Base-by-base conservation (phyloP, 495 filamentous ascomycete species). In the Baudoinia panamericana region DNA sequence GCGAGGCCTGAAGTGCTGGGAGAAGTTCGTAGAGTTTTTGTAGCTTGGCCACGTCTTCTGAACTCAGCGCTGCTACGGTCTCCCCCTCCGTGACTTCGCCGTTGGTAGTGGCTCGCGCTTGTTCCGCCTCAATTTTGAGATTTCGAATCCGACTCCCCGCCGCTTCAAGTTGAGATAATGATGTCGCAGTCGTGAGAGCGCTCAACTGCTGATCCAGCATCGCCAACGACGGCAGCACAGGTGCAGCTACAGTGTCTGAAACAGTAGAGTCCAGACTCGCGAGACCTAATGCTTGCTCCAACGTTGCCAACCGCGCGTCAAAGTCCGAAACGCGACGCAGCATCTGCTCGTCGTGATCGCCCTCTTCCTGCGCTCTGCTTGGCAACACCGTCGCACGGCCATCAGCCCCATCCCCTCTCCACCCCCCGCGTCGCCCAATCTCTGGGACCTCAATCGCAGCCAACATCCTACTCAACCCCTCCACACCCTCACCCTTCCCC, bases 271-370 rank as follows among this genome's bases (percentile, higher is more conserved):
- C 68, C 5, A 76, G 69, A 10, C 73, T 76, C 10, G 72, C 76
- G 28, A 94, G 69, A 12, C 92, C 92, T 32, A 96, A 72, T 1
- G 77, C 71, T 35, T 75, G 76, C 61, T 99, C 90, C 23, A 99
- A 65, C 6, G 78, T 53, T 0, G 78, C 63, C 3, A 99, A 68
- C 4, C 90, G 77, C 23, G 70, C 65, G 55, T 95, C 90, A 45
- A 96, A 93, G 41, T 88, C 82, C 18, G 86, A 83, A 5, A 84
- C 83, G 53, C 83, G 81, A 15, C 78, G 73, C 10, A 95, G 69
- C 8, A 30, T 45, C 25, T 52, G 46, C 23, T 48, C 48, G 26
- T 55, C 39, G 21, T 21, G 45, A 10, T 38, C 17, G 10, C 54
- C 22, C 29, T 25, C 28, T 51, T 54, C 36, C 40, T 41, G 28